Percentiles rank a stretch among this genome's conserved stretches.
Evolutionary conservation across 768 basidiomycete species (phyloP).

Genomic region (Lactarius psammicola): DNA sequence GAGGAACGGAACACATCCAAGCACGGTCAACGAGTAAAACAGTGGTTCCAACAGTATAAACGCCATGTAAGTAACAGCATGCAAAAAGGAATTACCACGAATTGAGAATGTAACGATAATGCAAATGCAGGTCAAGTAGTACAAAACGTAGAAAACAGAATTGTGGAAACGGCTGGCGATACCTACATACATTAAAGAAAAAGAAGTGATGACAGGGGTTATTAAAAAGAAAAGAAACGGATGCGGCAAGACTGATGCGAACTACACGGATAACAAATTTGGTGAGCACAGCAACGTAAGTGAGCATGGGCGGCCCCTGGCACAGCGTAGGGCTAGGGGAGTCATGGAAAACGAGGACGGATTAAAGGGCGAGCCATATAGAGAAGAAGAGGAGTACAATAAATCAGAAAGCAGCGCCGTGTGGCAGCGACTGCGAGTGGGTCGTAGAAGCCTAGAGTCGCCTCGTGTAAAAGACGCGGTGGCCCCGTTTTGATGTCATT

Average conservation of each 20-base stretch:
- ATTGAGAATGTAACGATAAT: not conserved
- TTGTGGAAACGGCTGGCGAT: constrained; percentile 17
- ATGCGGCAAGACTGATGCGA: constrained; percentile 27
- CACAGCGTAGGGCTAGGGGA: constrained; percentile 5
- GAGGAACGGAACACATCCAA: not conserved
- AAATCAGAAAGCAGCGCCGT: constrained; percentile 13
- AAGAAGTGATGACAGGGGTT: constrained; percentile 11
- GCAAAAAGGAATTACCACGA: constrained; percentile 19
- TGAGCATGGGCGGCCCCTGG: constrained; percentile 21
- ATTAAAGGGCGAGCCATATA: constrained; percentile 14
- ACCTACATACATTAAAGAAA: constrained; percentile 18
- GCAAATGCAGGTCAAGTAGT: constrained; percentile 8
- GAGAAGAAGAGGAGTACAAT: constrained; percentile 13
- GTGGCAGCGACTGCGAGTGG: constrained; percentile 14
- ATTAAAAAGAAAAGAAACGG: constrained; percentile 21
- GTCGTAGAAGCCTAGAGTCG: constrained; percentile 21
- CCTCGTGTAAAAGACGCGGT: constrained; percentile 30
- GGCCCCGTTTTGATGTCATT: constrained; percentile 31
- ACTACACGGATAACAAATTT: constrained; percentile 26
- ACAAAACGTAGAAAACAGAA: constrained; percentile 20
- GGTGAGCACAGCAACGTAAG: constrained; percentile 25
- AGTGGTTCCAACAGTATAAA: constrained; percentile 1
- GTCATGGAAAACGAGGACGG: constrained; percentile 14
- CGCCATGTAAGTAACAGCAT: constrained; percentile 6
- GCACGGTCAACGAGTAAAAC: not conserved